phyloP scores from a whole-genome alignment of 305 asterid genomes.

The Fraxinus velutina region DNA sequence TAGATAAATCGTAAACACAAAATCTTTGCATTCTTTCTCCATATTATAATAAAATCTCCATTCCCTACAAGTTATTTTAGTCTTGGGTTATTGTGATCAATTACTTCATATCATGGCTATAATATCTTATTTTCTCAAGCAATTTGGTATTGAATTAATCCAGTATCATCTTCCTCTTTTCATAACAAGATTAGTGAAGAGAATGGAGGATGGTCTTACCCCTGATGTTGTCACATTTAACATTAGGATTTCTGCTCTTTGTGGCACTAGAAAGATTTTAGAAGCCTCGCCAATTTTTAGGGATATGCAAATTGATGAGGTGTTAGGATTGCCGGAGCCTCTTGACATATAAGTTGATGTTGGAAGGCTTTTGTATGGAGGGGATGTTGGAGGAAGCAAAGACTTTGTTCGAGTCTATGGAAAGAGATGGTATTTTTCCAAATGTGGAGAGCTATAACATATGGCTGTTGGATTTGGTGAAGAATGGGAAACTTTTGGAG shows the following conservation, averaged over 20 bases:
- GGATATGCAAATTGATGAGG: conserved; percentile 78
- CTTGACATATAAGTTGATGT: conserved; percentile 68
- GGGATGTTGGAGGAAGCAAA: conserved; percentile 77
- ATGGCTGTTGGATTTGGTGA: conserved; percentile 65
- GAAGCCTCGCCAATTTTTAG: conserved; percentile 76
- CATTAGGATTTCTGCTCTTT: conserved; percentile 81
- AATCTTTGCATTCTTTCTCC: too few species aligned
- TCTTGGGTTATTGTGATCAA: too few species aligned
- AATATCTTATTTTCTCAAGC: too few species aligned
- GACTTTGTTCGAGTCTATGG: conserved; percentile 56
- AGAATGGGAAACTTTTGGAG: conserved; percentile 63
- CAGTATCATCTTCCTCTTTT: too few species aligned
- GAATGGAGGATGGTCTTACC: conserved; percentile 71
- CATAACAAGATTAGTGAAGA: conserved; percentile 40
- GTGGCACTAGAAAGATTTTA: conserved; percentile 40
- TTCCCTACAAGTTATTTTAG: too few species aligned
- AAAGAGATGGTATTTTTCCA: conserved; percentile 40
- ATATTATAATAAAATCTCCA: too few species aligned
- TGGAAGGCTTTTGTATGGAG: conserved; percentile 68
- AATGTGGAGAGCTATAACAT: conserved; percentile 60
- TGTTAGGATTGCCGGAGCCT: conserved; percentile 68
- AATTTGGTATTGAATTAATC: too few species aligned
- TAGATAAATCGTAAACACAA: too few species aligned
- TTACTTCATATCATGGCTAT: too few species aligned
- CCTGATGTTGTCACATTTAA: conserved; percentile 81